phyloP scores from a whole-genome alignment of 345 rosid species.

The Eucalyptus marginata region DNA sequence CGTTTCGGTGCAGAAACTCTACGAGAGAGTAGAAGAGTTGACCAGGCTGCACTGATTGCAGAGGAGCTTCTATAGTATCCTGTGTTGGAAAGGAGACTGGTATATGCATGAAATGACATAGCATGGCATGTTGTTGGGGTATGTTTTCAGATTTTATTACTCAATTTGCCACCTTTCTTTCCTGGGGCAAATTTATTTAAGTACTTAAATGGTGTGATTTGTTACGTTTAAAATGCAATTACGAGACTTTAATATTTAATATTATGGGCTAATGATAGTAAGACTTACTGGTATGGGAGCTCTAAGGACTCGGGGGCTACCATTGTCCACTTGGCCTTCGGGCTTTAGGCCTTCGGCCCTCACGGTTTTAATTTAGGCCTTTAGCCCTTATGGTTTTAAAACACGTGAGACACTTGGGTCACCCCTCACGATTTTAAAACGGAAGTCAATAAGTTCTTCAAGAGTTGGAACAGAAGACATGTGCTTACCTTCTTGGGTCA shows the following conservation, averaged over 20 bases:
- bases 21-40: constrained; percentile 76
- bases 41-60: constrained; percentile 54
- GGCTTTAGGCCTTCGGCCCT: too few relatives aligned
- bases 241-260: neutral
- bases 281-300: neutral
- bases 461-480: too few relatives aligned
- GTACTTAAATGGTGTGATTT: neutral
- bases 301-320: too few relatives aligned
- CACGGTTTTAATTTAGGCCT: too few relatives aligned
- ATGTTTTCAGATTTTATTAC: neutral
- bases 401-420: too few relatives aligned
- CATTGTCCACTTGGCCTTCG: too few relatives aligned
- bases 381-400: too few relatives aligned
- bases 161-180: neutral
- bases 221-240: neutral
- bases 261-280: neutral
- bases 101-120: neutral
- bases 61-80: neutral
- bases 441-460: too few relatives aligned
- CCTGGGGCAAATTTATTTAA: neutral
- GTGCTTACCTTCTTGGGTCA: too few relatives aligned
- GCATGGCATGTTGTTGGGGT: neutral
- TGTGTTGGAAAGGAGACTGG: neutral
- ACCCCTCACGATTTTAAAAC: too few relatives aligned
- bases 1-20: constrained; percentile 67